phyloP scores from a whole-genome alignment of 2,329 filamentous ascomycete genomes.

The Fusarium xyrophilum region DNA sequence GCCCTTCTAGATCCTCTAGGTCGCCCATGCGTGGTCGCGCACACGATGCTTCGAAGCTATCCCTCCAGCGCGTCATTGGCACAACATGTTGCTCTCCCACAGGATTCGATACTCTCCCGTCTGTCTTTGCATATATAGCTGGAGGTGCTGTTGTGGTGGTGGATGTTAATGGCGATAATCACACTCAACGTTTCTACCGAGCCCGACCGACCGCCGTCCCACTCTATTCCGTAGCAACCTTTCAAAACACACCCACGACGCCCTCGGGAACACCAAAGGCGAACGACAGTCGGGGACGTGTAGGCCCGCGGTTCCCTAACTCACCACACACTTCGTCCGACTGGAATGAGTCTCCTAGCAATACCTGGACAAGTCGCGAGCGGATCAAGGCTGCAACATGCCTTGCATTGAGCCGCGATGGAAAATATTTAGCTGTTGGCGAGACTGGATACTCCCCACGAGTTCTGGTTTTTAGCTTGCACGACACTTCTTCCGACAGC shows the following conservation, averaged over 20 bases:
- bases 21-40: conserved; percentile 64
- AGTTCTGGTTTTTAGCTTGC: conserved; percentile 86
- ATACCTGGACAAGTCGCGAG: conserved; percentile 87
- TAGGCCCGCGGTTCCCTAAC: conserved; percentile 56
- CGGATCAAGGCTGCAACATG: conserved; percentile 94
- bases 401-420: conserved; percentile 85
- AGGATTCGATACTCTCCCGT: conserved; percentile 81
- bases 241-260: conserved; percentile 57
- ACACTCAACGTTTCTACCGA: conserved; percentile 86
- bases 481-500: conserved; percentile 78
- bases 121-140: conserved; percentile 87
- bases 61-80: conserved; percentile 84
- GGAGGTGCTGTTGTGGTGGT: conserved; percentile 94
- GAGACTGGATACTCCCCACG: conserved; percentile 95
- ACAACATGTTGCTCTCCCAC: conserved; percentile 86
- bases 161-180: conserved; percentile 72
- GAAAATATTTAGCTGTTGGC: conserved; percentile 86
- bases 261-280: conserved; percentile 65
- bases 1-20: conserved; percentile 66
- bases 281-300: conserved; percentile 68
- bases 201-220: conserved; percentile 81
- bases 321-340: conserved; percentile 55
- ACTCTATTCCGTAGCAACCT: conserved; percentile 63
- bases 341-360: conserved; percentile 71
- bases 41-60: conserved; percentile 67